A percentile compares a stretch with the other conserved stretches of the same genome.
phyloP scores from a whole-genome alignment of 23 red algal species.

The Pyropia yezoensis region DNA sequence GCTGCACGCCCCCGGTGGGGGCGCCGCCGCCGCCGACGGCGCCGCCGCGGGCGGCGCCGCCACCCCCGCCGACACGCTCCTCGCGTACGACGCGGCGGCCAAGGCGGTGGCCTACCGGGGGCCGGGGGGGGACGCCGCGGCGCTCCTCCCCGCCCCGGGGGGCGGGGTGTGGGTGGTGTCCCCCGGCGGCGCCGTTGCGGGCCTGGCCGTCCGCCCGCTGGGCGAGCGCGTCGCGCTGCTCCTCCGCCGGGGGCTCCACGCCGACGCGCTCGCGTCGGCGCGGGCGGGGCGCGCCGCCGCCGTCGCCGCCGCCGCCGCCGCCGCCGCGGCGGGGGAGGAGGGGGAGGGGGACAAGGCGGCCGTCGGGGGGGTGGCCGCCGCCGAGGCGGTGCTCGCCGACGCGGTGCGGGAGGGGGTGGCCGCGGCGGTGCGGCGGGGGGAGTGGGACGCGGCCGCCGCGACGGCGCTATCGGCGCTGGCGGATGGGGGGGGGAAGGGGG shows the following conservation, averaged over 20 bases:
- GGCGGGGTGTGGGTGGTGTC: slow-evolving; percentile 23
- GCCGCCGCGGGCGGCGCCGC: no score
- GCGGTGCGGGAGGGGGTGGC: slow-evolving; percentile 54
- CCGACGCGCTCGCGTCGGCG: slow-evolving; percentile 36
- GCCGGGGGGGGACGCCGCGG: slow-evolving; percentile 19
- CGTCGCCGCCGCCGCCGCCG: neutral
- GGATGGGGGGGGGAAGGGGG: neutral
- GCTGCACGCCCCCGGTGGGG: slow-evolving; percentile 34
- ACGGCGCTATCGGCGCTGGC: slow-evolving; percentile 48
- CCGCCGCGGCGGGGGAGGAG: slow-evolving; percentile 7
- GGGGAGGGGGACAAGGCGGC: neutral
- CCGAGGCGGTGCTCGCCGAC: slow-evolving; percentile 22
- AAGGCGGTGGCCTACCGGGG: slow-evolving; percentile 71
- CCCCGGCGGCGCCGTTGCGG: slow-evolving; percentile 19
- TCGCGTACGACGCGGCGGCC: slow-evolving; percentile 60
- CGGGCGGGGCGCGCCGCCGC: slow-evolving; percentile 9
- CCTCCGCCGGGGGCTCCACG: slow-evolving; percentile 41
- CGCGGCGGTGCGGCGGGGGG: slow-evolving; percentile 44
- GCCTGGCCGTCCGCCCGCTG: slow-evolving; percentile 35
- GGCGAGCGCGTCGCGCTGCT: slow-evolving; percentile 45
- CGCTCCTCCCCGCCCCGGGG: slow-evolving; percentile 21
- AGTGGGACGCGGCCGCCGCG: slow-evolving; percentile 56
- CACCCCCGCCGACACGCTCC: slow-evolving; percentile 9
- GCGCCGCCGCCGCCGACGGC: no score
- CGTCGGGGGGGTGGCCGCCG: neutral